Conservation (phyloP, 2,329 filamentous ascomycete genomes). For the Akanthomyces dipterigenus region DNA sequence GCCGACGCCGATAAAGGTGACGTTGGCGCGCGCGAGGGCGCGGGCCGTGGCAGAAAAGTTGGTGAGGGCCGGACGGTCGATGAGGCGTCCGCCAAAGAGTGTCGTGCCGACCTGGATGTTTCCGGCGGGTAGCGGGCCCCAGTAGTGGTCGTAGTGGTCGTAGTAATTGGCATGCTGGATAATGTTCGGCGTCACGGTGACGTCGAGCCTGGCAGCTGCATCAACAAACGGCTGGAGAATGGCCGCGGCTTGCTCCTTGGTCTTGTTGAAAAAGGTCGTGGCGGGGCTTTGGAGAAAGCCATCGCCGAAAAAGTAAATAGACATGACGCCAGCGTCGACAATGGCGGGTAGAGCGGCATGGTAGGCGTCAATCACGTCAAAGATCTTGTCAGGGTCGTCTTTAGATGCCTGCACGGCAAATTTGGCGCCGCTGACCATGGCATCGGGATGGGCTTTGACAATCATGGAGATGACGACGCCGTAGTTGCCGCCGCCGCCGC, state of each 20-base stretch:
- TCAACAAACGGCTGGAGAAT: constrained; percentile 37
- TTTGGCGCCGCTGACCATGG: neutral
- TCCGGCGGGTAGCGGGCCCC: constrained; percentile 17
- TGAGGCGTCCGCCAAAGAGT: constrained; percentile 21
- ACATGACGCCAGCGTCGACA: constrained; percentile 41
- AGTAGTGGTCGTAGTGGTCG: constrained; percentile 18
- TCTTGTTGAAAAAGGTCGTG: constrained; percentile 39
- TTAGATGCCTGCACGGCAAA: neutral
- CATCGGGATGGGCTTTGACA: neutral
- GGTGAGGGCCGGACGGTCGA: constrained; percentile 16
- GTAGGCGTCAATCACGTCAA: constrained; percentile 16
- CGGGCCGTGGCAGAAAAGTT: constrained; percentile 12
- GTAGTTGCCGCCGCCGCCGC: constrained; percentile 48
- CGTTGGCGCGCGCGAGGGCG: constrained; percentile 7
- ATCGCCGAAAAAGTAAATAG: constrained; percentile 37
- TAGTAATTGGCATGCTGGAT: constrained; percentile 19
- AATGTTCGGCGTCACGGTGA: constrained; percentile 15
- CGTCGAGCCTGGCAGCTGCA: constrained; percentile 14
- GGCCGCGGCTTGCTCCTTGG: constrained; percentile 28
- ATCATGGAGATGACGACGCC: constrained; percentile 33
- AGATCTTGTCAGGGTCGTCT: neutral
- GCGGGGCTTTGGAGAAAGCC: constrained; percentile 35
- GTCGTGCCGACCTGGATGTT: constrained; percentile 18
- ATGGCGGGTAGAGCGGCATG: constrained; percentile 23
- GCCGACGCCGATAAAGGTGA: constrained; percentile 14